These are phyloP conservation scores for Gonapodya sp. DNA, from an alignment of 192 early-diverging fungal genomes.

Conservation along the genomic window DNA sequence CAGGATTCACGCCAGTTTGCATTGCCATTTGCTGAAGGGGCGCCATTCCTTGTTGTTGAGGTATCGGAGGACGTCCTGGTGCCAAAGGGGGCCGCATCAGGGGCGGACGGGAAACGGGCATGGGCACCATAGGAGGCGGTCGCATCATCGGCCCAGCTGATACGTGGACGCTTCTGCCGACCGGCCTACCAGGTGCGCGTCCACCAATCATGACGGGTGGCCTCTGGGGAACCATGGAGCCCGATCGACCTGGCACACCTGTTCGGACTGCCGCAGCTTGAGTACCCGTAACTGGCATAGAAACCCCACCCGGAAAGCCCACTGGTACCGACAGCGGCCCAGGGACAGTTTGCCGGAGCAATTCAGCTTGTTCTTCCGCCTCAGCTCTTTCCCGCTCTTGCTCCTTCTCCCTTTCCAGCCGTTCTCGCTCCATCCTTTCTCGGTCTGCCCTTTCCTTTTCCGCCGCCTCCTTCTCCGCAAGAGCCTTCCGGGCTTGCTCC, in stretches of 20 bases:
- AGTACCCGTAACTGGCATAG: background rate
- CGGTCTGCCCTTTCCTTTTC: conserved; percentile 28
- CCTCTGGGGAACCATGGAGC: background rate
- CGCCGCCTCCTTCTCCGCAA: conserved; percentile 4
- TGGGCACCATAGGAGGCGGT: background rate
- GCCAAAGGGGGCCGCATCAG: background rate
- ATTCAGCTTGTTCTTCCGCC: conserved; percentile 10
- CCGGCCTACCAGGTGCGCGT: background rate
- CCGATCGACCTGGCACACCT: background rate
- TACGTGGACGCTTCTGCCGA: background rate
- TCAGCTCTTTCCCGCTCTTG: conserved; percentile 27
- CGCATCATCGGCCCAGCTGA: background rate
- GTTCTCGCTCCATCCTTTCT: conserved; percentile 32
- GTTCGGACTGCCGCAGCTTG: background rate
- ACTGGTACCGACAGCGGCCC: background rate
- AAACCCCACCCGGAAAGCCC: background rate
- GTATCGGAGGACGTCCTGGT: background rate
- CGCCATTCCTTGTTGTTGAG: background rate
- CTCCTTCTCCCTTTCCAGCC: conserved; percentile 39
- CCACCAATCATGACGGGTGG: background rate
- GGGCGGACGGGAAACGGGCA: background rate
- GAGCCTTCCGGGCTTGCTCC: background rate
- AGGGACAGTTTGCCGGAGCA: background rate
- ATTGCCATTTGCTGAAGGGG: background rate
- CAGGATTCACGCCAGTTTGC: background rate